Percentiles rank a stretch among this genome's conserved stretches.
These are phyloP conservation scores for Isabelozyma rhagii DNA, from an alignment of 805 yeast species.

Conservation along the genomic window DNA sequence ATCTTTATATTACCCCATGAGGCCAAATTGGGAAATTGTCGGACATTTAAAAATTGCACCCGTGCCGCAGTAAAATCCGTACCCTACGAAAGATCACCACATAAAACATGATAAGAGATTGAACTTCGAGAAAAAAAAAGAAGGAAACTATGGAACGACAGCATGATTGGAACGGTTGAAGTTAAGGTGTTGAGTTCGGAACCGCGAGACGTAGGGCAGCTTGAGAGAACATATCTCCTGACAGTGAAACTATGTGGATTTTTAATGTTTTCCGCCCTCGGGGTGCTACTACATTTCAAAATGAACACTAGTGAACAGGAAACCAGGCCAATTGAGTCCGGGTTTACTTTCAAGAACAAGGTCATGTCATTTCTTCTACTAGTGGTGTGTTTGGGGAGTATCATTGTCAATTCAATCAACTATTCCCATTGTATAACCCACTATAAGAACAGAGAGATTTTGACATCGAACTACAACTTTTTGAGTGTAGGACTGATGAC, in stretches of 20 bases:
- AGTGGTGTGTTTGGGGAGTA: background rate
- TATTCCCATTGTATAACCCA: background rate
- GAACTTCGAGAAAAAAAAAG: too few relatives aligned
- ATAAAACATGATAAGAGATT: background rate
- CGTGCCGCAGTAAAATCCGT: background rate
- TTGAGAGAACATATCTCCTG: constrained; percentile 1
- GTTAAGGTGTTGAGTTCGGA: background rate
- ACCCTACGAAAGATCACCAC: background rate
- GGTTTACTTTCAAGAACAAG: background rate
- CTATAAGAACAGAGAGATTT: background rate
- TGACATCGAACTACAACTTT: background rate
- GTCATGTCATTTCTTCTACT: background rate
- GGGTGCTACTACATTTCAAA: background rate
- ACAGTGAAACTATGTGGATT: background rate
- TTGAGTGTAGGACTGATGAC: background rate
- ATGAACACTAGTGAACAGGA: background rate
- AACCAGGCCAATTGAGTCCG: background rate
- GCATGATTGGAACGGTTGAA: background rate
- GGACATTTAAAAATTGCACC: too few relatives aligned
- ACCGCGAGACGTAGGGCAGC: background rate
- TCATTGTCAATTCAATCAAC: background rate
- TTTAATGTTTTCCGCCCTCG: background rate
- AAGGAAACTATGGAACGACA: background rate
- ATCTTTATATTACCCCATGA: background rate
- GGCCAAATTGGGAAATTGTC: background rate